phyloP scores from a whole-genome alignment of 805 yeast species.

The Pichia exigua region DNA sequence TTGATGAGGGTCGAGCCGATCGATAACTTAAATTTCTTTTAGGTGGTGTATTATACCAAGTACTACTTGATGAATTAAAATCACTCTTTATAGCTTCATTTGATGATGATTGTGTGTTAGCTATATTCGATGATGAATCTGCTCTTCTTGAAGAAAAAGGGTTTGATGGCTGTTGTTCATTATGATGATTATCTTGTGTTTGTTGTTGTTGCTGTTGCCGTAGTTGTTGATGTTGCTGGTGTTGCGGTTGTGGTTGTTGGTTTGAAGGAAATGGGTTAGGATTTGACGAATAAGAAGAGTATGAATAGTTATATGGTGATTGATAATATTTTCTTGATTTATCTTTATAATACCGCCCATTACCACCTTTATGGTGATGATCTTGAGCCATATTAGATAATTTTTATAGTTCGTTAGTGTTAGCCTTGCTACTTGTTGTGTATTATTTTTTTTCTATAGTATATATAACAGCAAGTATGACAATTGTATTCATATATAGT shows the following conservation, averaged over 20 bases:
- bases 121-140: not conserved
- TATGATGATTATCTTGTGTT: not conserved
- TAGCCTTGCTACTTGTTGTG: not conserved
- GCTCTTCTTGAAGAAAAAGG: constrained; percentile 9
- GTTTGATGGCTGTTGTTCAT: not conserved
- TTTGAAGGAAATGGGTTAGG: constrained; percentile 27
- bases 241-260: constrained; percentile 12
- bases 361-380: constrained; percentile 3
- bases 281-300: constrained; percentile 11
- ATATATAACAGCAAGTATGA: not conserved
- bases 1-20: constrained; percentile 6
- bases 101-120: not conserved
- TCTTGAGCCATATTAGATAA: constrained; percentile 5
- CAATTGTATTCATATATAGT: not conserved
- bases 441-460: not conserved
- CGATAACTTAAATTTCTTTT: not conserved
- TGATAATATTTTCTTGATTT: constrained; percentile 18
- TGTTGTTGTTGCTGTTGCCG: not conserved
- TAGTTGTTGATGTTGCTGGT: not conserved
- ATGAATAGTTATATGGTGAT: constrained; percentile 9
- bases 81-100: not conserved
- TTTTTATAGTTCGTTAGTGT: not conserved
- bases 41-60: not conserved
- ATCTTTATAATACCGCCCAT: constrained; percentile 20
- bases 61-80: not conserved